These are phyloP conservation scores for Zopfochytrium polystomum DNA, from an alignment of 371 early-diverging fungal species.

Conservation along the genomic window DNA sequence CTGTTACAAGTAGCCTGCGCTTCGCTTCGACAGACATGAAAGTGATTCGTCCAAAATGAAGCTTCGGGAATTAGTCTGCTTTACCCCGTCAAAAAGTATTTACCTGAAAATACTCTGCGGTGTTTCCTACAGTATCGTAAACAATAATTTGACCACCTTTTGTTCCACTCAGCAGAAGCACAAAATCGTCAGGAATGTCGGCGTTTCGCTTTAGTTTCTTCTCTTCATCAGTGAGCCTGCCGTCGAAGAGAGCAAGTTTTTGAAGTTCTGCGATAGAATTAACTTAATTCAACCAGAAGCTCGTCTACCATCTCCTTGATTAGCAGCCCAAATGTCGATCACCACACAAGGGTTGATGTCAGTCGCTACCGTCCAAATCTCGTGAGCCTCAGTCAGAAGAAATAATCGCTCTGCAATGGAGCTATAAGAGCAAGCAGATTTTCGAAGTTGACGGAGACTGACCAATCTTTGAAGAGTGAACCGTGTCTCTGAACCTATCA, in stretches of 20 bases:
- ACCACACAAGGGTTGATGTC: conserved; percentile 44
- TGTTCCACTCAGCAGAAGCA: conserved; percentile 43
- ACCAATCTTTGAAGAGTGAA: conserved; percentile 38
- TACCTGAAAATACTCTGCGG: conserved; percentile 28
- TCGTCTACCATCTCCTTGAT: conserved; percentile 27
- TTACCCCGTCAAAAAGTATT: background rate
- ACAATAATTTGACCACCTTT: conserved; percentile 46
- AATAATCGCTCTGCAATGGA: conserved; percentile 24
- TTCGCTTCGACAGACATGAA: background rate
- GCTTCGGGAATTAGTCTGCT: background rate
- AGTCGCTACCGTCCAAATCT: conserved; percentile 47
- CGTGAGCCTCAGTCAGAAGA: conserved; percentile 40
- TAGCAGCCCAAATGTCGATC: conserved; percentile 42
- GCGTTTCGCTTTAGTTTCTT: too few relatives aligned
- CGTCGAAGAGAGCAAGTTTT: conserved; percentile 2
- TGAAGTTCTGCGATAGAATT: background rate
- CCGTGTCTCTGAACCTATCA: conserved; percentile 31
- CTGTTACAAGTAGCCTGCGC: background rate
- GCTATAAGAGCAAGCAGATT: background rate
- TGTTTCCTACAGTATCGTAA: conserved; percentile 34
- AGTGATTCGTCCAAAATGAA: background rate
- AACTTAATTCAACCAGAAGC: conserved; percentile 24
- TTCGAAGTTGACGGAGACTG: background rate
- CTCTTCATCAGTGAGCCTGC: background rate
- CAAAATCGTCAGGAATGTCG: too few relatives aligned